phyloP scores from a whole-genome alignment of 495 filamentous ascomycete species.

The Parachaetomium inaequale region DNA sequence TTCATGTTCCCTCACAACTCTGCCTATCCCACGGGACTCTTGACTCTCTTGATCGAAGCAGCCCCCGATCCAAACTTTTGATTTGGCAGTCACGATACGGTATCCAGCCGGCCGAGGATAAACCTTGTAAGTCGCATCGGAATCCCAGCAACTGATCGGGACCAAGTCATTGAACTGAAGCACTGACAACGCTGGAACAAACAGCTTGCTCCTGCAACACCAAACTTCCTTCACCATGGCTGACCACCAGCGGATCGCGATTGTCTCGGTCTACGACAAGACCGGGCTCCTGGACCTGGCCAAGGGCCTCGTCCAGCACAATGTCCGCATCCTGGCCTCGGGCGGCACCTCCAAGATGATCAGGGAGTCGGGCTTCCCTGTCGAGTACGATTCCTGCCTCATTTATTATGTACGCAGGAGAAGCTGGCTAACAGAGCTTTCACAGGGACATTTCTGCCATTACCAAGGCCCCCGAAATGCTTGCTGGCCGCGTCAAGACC shows the following conservation, averaged over 20 bases:
- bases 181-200: constrained; percentile 1
- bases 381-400: constrained; percentile 65
- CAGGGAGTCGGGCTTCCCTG: constrained; percentile 86
- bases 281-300: constrained; percentile 93
- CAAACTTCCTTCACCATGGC: constrained; percentile 33
- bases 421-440: constrained; percentile 6
- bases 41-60: not conserved
- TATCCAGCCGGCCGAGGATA: not conserved
- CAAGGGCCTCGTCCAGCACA: constrained; percentile 85
- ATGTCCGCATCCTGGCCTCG: constrained; percentile 88
- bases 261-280: constrained; percentile 98
- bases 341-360: constrained; percentile 94
- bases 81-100: not conserved
- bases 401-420: not conserved
- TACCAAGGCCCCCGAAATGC: constrained; percentile 98
- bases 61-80: not conserved
- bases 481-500: constrained; percentile 93
- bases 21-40: not conserved
- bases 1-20: not conserved
- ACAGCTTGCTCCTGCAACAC: constrained; percentile 13
- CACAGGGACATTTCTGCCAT: constrained; percentile 90
- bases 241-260: constrained; percentile 58
- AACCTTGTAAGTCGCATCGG: not conserved
- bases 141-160: not conserved
- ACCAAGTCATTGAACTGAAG: not conserved